Evolutionary conservation across 2,329 filamentous ascomycete species (phyloP), one percentile per base, ranked within the genome.

Genomic region (Neonectria punicea): DNA sequence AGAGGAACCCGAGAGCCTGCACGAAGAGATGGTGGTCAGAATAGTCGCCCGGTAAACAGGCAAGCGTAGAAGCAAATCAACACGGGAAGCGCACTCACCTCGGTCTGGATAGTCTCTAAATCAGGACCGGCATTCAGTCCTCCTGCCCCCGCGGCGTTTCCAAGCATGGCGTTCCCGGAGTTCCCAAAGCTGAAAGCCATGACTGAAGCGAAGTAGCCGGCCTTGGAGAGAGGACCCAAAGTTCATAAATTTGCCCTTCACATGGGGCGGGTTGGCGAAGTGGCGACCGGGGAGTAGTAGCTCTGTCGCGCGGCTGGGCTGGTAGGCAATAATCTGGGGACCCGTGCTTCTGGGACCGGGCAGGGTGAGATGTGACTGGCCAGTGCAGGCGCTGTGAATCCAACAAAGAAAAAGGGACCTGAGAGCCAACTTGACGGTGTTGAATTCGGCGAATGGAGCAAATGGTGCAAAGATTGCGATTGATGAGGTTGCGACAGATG

Each of bases 41-140:
- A 65, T 69, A 49, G 18, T 50, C 11, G 64, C 39, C 28, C 57
- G 51, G 66, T 41, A 57, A 20, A 36, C 20, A 55, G 16, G 46
- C 43, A 22, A 20, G 11, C 57, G 46, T 44, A 46, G 44, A 58
- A 62, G 53, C 61, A 56, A 71, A 53, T 63, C 30, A 67, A 58
- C 30, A 59, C 6, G 49, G n/a, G 10, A 44, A 51, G 61, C 44
- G 57, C 44, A 53, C 80, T 70, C 81, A 93, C 92, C 85, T 97
- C 93, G 70, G 94, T 95, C 78, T 91, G 88, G 71, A 97, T 92
- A 70, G 94, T 90, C 70, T 90, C 85, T 59, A 97, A 84, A 74
- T 93, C 89, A 54, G 88, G 84, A 46, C 92, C 92, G 76, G 80
- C 73, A 53, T 72, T 78, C 61, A 77, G 61, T 49, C 71, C 74